phyloP scores from a whole-genome alignment of 2,329 filamentous ascomycete genomes.

The Botrytis squamosa region DNA sequence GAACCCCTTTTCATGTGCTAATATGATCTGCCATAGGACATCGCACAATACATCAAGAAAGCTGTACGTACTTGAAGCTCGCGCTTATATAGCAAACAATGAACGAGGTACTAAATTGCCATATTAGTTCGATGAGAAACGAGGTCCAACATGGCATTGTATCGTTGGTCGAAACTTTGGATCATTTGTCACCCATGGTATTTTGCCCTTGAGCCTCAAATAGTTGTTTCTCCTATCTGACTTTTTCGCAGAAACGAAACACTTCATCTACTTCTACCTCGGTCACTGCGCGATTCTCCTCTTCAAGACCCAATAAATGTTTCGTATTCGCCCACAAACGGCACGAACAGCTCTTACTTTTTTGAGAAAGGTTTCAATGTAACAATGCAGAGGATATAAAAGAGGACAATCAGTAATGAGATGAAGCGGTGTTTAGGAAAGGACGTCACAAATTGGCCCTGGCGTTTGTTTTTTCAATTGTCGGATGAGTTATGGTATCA shows the following conservation, averaged over 20 bases:
- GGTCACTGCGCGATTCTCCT: conserved; percentile 97
- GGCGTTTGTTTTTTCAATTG: conserved; percentile 17
- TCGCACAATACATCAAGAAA: conserved; percentile 93
- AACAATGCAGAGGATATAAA: conserved; percentile 3
- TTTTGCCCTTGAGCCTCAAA: background rate
- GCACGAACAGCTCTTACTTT: background rate
- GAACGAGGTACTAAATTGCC: background rate
- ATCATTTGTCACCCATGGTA: conserved; percentile 86
- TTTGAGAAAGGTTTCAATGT: conserved; percentile 2
- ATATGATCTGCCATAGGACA: conserved; percentile 61
- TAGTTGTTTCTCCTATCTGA: background rate
- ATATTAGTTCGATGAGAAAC: conserved; percentile 85
- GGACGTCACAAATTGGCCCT: conserved; percentile 11
- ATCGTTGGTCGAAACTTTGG: conserved; percentile 98
- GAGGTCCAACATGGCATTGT: conserved; percentile 98
- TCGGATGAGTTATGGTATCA: conserved; percentile 11
- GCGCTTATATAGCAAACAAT: background rate
- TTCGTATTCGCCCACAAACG: background rate
- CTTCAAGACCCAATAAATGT: conserved; percentile 89
- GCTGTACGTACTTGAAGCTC: conserved; percentile 56
- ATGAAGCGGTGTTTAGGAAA: conserved; percentile 20
- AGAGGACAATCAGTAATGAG: conserved; percentile 5
- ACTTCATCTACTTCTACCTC: conserved; percentile 99
- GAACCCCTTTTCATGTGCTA: conserved; percentile 22
- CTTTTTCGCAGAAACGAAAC: conserved; percentile 72